phyloP scores from a whole-genome alignment of 345 rosid species.

The Pelargonium nanum region DNA sequence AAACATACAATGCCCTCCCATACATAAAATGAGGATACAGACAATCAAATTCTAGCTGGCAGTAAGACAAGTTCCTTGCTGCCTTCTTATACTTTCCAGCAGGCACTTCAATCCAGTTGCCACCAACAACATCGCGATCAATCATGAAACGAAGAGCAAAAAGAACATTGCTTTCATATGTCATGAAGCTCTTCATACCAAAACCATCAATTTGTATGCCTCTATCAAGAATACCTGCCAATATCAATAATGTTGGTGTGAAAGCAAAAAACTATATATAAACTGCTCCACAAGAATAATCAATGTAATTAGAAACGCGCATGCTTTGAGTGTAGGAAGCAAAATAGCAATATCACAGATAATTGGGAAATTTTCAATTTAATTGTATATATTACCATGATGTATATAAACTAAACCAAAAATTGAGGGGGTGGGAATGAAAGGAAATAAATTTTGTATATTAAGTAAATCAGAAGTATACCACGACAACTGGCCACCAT shows the following conservation, averaged over 20 bases:
- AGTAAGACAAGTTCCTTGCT: slow-evolving; percentile 50
- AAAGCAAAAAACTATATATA: background rate
- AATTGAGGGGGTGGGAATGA: background rate
- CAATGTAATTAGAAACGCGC: background rate
- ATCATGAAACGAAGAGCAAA: slow-evolving; percentile 96
- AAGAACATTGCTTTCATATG: slow-evolving; percentile 89
- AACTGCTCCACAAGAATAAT: background rate
- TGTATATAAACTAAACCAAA: background rate
- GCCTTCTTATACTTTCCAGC: slow-evolving; percentile 69
- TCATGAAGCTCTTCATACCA: slow-evolving; percentile 83
- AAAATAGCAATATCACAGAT: background rate
- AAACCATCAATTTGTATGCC: slow-evolving; percentile 92
- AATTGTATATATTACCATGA: background rate
- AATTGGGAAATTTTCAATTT: background rate
- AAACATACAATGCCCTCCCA: slow-evolving; percentile 1
- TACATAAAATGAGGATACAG: slow-evolving; percentile 52
- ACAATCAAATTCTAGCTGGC: slow-evolving; percentile 91
- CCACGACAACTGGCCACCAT: slow-evolving; percentile 91
- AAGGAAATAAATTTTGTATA: background rate
- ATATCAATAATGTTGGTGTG: background rate
- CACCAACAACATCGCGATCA: slow-evolving; percentile 79
- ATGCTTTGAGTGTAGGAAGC: background rate
- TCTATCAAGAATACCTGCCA: slow-evolving; percentile 83
- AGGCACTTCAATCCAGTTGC: slow-evolving; percentile 96
- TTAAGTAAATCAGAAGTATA: slow-evolving; percentile 16